Base-by-base conservation (phyloP, 2,329 filamentous ascomycete genomes). In the Emydomyces testavorans region DNA sequence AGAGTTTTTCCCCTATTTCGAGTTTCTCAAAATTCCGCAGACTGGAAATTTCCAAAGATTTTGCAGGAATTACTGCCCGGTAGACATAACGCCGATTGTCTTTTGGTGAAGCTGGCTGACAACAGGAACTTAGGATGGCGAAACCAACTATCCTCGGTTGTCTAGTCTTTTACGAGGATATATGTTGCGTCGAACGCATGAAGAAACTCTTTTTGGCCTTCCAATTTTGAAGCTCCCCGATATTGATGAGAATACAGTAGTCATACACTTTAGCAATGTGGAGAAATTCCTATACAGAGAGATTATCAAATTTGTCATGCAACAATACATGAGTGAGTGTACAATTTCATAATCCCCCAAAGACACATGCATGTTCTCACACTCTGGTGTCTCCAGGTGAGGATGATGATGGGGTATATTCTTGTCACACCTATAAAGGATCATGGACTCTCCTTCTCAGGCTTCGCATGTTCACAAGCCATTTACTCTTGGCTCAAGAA, bases 131-230 rank as follows among this genome's bases (percentile, higher is more conserved):
- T 40, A 58, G 53, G 52, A 50, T 16, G 50, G 51, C 16, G 50
- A 56, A 0, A 2, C 44, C 6, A 52, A 52, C 1, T 48, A 53
- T 13, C 23, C 54, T 23, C 57, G 62, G 8, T 54, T 68, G 0
- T 44, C 54, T 2, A 62, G 58, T 20, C 50, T 62, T 3, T 52
- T 68, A 2, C 53, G 57, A 40, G 51, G 56, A 3, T 70, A 76
- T 46, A 75, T 80, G 71, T 67, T 76, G 13, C 66, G 77, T 4
- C 67, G 76, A 4, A 79, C 76, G 0, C 75, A 79, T 58, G 60
- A 61, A 1, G 74, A 77, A 46, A 68, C 60, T 0, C 64, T 80
- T 13, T 75, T 80, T 51, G 66, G 70, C 1, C 62, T 68, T 0
- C 72, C 75, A 0, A 71, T 82, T 1, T 57, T 80, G 13, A 72